Evolutionary conservation across 176 grass and related monocot genomes (phyloP).

Genomic region (Hordeum vulgare): MorexV3_pseudomolecules_assembly NC_058521.1:573207888-573208387

Average conservation of each 20-base stretch:
- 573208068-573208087: too few species aligned
- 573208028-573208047: too few species aligned
- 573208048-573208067: too few species aligned
- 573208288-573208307: neutral
- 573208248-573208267: neutral
- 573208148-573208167: too few species aligned
- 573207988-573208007: neutral
- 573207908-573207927: neutral
- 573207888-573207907: neutral
- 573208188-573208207: neutral
- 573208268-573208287: neutral
- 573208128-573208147: too few species aligned
- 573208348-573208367: neutral
- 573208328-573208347: neutral
- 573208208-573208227: neutral
- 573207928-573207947: neutral
- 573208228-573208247: neutral
- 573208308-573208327: neutral
- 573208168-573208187: neutral
- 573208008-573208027: neutral
- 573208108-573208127: too few species aligned
- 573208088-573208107: too few species aligned
- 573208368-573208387: neutral
- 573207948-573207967: neutral
- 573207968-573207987: neutral